Percentiles rank a stretch among this genome's conserved stretches.
phyloP scores from a whole-genome alignment of 441 rosid species.

The Populus tomentosa region DNA sequence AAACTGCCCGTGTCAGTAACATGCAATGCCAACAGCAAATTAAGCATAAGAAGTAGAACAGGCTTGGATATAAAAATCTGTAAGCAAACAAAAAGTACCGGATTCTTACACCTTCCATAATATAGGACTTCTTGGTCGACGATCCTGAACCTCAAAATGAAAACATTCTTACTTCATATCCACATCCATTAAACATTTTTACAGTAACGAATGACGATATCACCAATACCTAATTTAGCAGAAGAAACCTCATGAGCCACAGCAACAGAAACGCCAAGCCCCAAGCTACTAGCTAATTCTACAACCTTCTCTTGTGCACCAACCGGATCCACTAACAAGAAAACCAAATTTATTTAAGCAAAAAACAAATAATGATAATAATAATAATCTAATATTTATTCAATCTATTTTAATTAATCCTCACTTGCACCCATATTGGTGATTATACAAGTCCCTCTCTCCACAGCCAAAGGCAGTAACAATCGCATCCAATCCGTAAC shows the following conservation, averaged over 20 bases:
- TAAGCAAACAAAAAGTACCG: conserved; percentile 20
- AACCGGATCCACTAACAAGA: conserved; percentile 30
- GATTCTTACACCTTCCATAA: conserved; percentile 52
- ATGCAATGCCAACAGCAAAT: neutral
- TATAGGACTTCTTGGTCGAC: conserved; percentile 26
- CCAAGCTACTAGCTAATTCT: conserved; percentile 11
- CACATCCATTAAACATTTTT: neutral
- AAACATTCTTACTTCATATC: neutral
- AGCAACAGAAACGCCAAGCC: conserved; percentile 47
- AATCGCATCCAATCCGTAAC: conserved; percentile 82
- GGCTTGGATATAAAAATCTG: neutral
- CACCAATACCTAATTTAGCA: conserved; percentile 33
- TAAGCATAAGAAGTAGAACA: neutral
- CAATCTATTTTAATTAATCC: conserved; percentile 3
- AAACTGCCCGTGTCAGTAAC: neutral
- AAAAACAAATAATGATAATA: neutral
- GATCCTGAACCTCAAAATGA: conserved; percentile 38
- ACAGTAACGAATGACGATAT: neutral
- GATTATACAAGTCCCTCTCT: conserved; percentile 56
- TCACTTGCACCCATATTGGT: conserved; percentile 97
- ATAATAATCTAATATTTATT: neutral
- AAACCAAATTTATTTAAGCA: neutral
- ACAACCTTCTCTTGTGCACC: conserved; percentile 20
- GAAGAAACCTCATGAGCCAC: conserved; percentile 64
- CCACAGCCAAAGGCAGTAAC: conserved; percentile 72